Base-by-base conservation (phyloP, 2,329 filamentous ascomycete species). In the Fusarium verticillioides region DNA sequence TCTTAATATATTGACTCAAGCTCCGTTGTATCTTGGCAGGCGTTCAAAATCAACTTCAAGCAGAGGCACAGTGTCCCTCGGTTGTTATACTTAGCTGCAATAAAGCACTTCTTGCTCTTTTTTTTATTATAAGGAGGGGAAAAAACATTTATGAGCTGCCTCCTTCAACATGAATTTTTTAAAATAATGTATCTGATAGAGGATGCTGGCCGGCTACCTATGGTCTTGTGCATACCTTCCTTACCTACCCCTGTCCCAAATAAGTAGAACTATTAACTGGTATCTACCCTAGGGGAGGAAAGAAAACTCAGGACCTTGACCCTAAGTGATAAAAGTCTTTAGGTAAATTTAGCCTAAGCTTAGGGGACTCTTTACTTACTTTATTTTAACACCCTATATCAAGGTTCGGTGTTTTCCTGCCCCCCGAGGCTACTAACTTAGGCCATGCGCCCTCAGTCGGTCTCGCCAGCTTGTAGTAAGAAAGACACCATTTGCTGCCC, bases 381-480 rank as follows among this genome's bases (percentile, higher is more conserved):
- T 34, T 34, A 34, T 34, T 34, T 34, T 34, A 13, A 34, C 32
- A 34, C 32, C 32, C 12, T 34, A 34, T 6, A 34, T 13, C 32
- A 34, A 34, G 32, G 12, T 34, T 13, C 32, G 32, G 32, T 34
- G 32, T 34, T 30, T 30, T 30, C 28, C 9, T 30, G 9, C 28
- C 28, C 9, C 28, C 28, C 28, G 9, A 30, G 28, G 9, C 28
- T 40, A 40, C 21, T 46, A 47, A 34, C 58, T 46, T 47, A 53
- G 44, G 57, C 66, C 66, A 62, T 70, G 68, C 64, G 53, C 60
- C 57, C 42, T 53, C 19, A 57, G 37, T 50, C 59, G 66, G 46
- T 60, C 57, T 43, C 53, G 53, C 54, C 62, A 60, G 49, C 44
- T 54, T 43, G 56, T 46, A 70, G 44, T 44, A 62, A 56, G 54